A percentile compares a stretch with the other conserved stretches of the same genome.
Conservation (phyloP, 768 basidiomycete species). For the Tephrocybe sp. region DNA sequence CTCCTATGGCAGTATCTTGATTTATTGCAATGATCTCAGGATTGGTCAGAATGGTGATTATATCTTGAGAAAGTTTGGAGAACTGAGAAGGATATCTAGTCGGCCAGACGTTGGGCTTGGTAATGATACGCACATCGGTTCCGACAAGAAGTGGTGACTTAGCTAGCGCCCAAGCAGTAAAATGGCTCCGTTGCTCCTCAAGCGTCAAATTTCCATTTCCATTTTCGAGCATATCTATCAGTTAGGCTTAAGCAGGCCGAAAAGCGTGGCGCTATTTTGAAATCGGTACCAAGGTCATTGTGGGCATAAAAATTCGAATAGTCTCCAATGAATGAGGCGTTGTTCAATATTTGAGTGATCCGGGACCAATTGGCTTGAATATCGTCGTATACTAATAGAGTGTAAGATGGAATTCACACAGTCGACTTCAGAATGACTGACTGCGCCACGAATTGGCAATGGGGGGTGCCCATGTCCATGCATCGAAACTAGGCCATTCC, state of each 20-base stretch:
- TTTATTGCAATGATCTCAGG: constrained; percentile 56
- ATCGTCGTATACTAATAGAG: constrained; percentile 21
- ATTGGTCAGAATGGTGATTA: constrained; percentile 46
- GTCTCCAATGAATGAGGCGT: constrained; percentile 26
- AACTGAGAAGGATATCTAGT: too few species aligned
- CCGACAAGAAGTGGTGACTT: constrained; percentile 55
- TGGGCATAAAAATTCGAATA: constrained; percentile 44
- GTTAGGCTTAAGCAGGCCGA: too few species aligned
- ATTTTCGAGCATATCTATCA: constrained; percentile 30
- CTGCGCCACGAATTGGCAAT: constrained; percentile 26
- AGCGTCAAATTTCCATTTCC: constrained; percentile 50
- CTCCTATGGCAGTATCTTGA: constrained; percentile 49
- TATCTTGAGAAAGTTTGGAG: constrained; percentile 29
- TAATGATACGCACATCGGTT: constrained; percentile 38
- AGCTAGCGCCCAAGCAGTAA: constrained; percentile 56
- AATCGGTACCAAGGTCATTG: constrained; percentile 56
- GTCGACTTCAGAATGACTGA: constrained; percentile 7
- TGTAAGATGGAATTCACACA: background rate
- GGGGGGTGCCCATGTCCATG: constrained; percentile 24
- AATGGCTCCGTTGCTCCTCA: constrained; percentile 53
- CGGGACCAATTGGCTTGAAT: constrained; percentile 23
- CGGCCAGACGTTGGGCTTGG: too few species aligned
- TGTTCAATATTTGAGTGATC: constrained; percentile 24
- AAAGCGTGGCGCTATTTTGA: too few species aligned
- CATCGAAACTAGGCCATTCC: constrained; percentile 28